Evolutionary conservation across 805 yeast genomes (phyloP).

Genomic region (Cyberlindnera mycetangii): DNA sequence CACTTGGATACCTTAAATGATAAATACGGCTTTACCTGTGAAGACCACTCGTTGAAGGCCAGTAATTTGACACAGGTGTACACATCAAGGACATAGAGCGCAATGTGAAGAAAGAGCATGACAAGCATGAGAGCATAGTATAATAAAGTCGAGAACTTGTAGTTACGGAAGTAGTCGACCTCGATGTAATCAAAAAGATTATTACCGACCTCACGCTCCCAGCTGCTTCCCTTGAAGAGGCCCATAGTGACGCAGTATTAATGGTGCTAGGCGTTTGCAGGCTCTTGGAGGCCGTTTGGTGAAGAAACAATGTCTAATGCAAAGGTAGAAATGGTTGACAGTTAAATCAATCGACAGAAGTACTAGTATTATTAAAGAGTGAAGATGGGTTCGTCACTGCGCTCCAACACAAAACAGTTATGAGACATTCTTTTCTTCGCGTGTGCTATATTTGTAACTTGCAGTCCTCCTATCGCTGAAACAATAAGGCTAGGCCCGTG

Average conservation of each 20-base stretch:
- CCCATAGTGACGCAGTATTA: no score
- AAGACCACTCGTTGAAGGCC: slow-evolving; percentile 70
- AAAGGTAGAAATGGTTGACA: no score
- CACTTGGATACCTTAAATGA: slow-evolving; percentile 55
- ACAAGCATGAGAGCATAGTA: slow-evolving; percentile 40
- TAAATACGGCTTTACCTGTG: slow-evolving; percentile 45
- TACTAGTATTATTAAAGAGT: no score
- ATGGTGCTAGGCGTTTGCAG: no score
- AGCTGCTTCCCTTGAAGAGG: slow-evolving; percentile 28
- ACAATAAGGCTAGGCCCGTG: neutral
- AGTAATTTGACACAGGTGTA: slow-evolving; percentile 75
- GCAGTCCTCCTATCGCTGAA: neutral
- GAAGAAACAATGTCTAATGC: no score
- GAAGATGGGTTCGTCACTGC: neutral
- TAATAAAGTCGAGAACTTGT: slow-evolving; percentile 39
- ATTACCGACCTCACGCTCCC: slow-evolving; percentile 34
- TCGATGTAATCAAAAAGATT: slow-evolving; percentile 49
- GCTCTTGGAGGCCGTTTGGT: neutral
- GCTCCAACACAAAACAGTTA: neutral
- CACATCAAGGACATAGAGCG: slow-evolving; percentile 64
- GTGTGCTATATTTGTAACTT: slow-evolving; percentile 3
- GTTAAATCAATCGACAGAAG: no score
- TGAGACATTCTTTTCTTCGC: slow-evolving; percentile 1
- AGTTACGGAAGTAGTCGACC: slow-evolving; percentile 44
- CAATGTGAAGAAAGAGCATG: slow-evolving; percentile 41